Conservation (phyloP, 1,139 yeast genomes). For the Suhomyces yuchorum region DNA sequence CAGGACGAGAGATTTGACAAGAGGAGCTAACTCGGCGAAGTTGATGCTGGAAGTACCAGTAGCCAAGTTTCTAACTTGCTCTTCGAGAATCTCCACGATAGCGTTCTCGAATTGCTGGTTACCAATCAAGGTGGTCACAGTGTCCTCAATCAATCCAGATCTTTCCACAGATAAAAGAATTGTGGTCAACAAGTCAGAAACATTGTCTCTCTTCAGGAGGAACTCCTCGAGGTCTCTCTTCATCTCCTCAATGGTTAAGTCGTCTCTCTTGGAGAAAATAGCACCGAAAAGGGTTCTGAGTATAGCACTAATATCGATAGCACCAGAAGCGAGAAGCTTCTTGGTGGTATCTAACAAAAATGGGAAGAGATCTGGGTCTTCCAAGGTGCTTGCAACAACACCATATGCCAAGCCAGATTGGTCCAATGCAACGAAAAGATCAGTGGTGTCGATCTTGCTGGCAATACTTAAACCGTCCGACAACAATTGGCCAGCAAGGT, state of each 20-base stretch:
- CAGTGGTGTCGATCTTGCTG: conserved; percentile 28
- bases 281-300: conserved; percentile 21
- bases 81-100: conserved; percentile 30
- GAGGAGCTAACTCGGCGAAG: conserved; percentile 24
- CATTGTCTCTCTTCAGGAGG: conserved; percentile 31
- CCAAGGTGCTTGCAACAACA: conserved; percentile 29
- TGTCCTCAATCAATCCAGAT: conserved; percentile 33
- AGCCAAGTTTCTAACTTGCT: conserved; percentile 29
- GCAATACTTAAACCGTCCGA: conserved; percentile 22
- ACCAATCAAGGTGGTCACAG: conserved; percentile 30
- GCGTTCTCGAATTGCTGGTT: conserved; percentile 31
- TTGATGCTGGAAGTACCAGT: conserved; percentile 15
- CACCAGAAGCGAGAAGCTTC: conserved; percentile 26
- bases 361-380: conserved; percentile 33
- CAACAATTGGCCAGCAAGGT: conserved; percentile 23
- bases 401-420: conserved; percentile 38
- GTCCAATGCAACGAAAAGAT: conserved; percentile 37
- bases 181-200: conserved; percentile 38
- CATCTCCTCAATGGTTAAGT: background rate
- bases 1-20: conserved; percentile 24
- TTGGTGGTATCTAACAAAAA: conserved; percentile 27
- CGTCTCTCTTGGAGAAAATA: conserved; percentile 12
- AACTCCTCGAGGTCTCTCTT: conserved; percentile 2
- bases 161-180: conserved; percentile 31
- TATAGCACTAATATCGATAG: conserved; percentile 22